These are phyloP conservation scores for Boletus reticulatus DNA, from an alignment of 768 basidiomycete species.

Conservation along the genomic window DNA sequence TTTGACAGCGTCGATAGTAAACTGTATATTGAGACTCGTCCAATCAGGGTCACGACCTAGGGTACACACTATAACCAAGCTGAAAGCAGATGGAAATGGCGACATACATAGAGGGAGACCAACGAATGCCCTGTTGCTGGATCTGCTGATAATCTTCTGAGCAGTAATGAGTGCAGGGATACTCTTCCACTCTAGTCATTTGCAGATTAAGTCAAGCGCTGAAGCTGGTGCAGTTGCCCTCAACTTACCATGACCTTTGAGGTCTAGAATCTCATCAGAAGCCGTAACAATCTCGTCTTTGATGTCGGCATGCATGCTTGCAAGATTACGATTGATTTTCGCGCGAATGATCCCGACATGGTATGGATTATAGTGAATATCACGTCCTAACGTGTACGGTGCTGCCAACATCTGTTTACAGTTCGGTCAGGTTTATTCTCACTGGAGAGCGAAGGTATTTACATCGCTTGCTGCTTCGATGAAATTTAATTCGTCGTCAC, in stretches of 20 bases:
- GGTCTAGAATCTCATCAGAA: conserved; percentile 36
- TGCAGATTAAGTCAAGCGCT: background rate
- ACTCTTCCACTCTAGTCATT: conserved; percentile 13
- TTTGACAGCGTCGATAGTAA: conserved; percentile 14
- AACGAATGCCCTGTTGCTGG: conserved; percentile 8
- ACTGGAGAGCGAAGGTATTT: background rate
- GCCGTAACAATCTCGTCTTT: conserved; percentile 43
- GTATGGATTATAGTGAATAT: conserved; percentile 29
- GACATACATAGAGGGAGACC: conserved; percentile 16
- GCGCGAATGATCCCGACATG: conserved; percentile 31
- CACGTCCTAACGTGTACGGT: conserved; percentile 36
- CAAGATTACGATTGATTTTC: conserved; percentile 39
- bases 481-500: conserved; percentile 39
- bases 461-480: conserved; percentile 18
- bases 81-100: background rate
- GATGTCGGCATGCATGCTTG: conserved; percentile 36
- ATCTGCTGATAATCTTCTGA: conserved; percentile 5
- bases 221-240: too few species aligned
- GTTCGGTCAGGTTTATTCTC: background rate
- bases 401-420: conserved; percentile 33
- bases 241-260: conserved; percentile 15
- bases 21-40: conserved; percentile 27
- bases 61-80: background rate
- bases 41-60: conserved; percentile 29
- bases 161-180: background rate